phyloP scores from a whole-genome alignment of 768 basidiomycete species.

The Coprinellus aureogranulatus region DNA sequence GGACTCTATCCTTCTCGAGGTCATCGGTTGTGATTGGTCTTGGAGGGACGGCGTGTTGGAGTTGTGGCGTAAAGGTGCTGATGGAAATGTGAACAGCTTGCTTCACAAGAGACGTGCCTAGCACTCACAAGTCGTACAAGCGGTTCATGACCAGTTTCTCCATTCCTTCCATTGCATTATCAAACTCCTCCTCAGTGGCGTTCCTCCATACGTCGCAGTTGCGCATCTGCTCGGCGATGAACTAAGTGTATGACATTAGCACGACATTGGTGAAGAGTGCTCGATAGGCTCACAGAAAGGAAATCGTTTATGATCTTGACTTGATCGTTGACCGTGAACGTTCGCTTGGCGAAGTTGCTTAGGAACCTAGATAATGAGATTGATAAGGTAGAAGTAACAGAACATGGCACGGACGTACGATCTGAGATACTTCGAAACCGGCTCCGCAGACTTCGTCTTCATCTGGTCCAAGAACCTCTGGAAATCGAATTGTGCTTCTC shows the following conservation, averaged over 20 bases:
- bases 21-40: constrained; percentile 89
- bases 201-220: constrained; percentile 81
- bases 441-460: constrained; percentile 82
- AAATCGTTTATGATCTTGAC: constrained; percentile 96
- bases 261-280: neutral
- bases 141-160: constrained; percentile 99
- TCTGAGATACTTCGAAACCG: constrained; percentile 91
- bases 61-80: constrained; percentile 91
- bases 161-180: constrained; percentile 97
- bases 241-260: constrained; percentile 42
- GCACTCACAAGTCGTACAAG: constrained; percentile 86
- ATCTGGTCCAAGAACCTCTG: constrained; percentile 95
- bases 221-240: constrained; percentile 87
- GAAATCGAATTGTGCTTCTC: constrained; percentile 76
- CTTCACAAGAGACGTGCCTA: constrained; percentile 7
- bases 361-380: constrained; percentile 60
- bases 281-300: constrained; percentile 56
- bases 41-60: constrained; percentile 61
- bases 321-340: constrained; percentile 90
- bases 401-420: constrained; percentile 62
- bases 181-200: constrained; percentile 79
- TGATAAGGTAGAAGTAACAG: neutral
- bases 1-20: constrained; percentile 90
- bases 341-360: constrained; percentile 88
- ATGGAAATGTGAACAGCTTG: constrained; percentile 4